Evolutionary conservation across 1,284 basidiomycete genomes (phyloP).

Genomic region (Malassezia vespertilionis): DNA sequence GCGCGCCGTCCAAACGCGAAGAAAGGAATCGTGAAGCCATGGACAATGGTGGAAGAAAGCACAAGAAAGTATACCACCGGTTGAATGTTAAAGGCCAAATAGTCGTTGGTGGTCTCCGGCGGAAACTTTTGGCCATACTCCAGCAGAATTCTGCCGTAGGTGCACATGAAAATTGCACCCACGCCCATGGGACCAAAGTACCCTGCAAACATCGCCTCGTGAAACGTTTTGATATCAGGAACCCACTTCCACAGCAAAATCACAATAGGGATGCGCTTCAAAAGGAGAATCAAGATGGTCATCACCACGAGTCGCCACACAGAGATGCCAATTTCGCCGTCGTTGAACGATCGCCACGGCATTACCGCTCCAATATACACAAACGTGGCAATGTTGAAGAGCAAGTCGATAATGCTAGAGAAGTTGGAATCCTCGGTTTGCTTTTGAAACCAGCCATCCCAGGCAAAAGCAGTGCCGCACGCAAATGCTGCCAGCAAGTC

Average conservation of each 20-base stretch:
- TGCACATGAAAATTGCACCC: constrained; percentile 45
- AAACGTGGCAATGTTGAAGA: constrained; percentile 50
- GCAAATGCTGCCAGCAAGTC: constrained; percentile 62
- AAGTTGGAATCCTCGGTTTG: constrained; percentile 78
- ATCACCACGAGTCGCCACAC: constrained; percentile 42
- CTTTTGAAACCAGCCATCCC: constrained; percentile 84
- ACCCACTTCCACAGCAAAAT: constrained; percentile 43
- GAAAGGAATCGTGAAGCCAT: constrained; percentile 47
- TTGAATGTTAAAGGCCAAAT: constrained; percentile 41
- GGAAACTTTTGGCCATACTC: constrained; percentile 34
- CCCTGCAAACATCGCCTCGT: constrained; percentile 44
- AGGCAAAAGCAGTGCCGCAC: constrained; percentile 91
- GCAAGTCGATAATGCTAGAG: constrained; percentile 83
- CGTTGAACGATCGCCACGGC: constrained; percentile 39
- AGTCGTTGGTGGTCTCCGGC: constrained; percentile 37
- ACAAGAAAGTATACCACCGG: constrained; percentile 47
- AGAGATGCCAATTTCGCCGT: constrained; percentile 26
- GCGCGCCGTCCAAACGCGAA: constrained; percentile 39
- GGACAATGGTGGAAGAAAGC: constrained; percentile 42
- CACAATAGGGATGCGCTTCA: constrained; percentile 44
- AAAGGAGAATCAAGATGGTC: constrained; percentile 34
- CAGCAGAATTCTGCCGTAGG: constrained; percentile 34
- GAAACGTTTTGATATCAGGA: constrained; percentile 47
- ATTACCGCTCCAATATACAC: constrained; percentile 48
- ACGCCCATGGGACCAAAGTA: constrained; percentile 47